phyloP scores from a whole-genome alignment of 1,284 basidiomycete genomes.

The Taiwanofungus camphoratus region DNA sequence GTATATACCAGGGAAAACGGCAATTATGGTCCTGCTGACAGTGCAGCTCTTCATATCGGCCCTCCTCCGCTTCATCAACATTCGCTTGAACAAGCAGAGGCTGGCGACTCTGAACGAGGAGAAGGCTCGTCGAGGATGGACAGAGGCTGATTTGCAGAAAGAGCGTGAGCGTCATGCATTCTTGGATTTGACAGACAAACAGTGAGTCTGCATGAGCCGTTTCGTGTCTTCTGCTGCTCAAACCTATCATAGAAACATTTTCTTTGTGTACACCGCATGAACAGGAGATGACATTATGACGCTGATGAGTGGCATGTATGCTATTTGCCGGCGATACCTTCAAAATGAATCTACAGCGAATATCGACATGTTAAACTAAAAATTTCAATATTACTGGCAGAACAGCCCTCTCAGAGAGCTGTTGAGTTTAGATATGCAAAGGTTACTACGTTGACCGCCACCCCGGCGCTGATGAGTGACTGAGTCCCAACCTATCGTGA shows the following conservation, averaged over 20 bases:
- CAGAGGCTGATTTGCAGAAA: conserved; percentile 45
- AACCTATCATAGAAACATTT: conserved; percentile 25
- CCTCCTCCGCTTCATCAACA: conserved; percentile 49
- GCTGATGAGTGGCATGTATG: no score
- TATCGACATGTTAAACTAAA: no score
- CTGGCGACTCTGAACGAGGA: conserved; percentile 33
- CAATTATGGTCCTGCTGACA: conserved; percentile 54
- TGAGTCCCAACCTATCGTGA: no score
- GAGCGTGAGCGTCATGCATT: conserved; percentile 55
- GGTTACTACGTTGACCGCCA: no score
- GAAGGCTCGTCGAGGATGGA: conserved; percentile 45
- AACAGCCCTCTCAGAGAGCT: no score
- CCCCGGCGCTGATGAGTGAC: no score
- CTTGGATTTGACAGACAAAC: conserved; percentile 53
- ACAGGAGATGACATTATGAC: no score
- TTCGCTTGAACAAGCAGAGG: conserved; percentile 51
- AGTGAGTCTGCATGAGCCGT: conserved; percentile 32
- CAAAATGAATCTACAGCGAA: no score
- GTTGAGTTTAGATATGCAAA: no score
- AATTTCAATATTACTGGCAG: no score
- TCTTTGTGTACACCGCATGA: conserved; percentile 32
- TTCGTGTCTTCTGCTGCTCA: background rate
- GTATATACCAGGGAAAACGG: conserved; percentile 59
- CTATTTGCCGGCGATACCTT: no score
- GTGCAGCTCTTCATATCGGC: conserved; percentile 46